Evolutionary conservation across 768 basidiomycete genomes (phyloP), one percentile per base, ranked within the genome.

Genomic region (Lactarius sanguifluus): DNA sequence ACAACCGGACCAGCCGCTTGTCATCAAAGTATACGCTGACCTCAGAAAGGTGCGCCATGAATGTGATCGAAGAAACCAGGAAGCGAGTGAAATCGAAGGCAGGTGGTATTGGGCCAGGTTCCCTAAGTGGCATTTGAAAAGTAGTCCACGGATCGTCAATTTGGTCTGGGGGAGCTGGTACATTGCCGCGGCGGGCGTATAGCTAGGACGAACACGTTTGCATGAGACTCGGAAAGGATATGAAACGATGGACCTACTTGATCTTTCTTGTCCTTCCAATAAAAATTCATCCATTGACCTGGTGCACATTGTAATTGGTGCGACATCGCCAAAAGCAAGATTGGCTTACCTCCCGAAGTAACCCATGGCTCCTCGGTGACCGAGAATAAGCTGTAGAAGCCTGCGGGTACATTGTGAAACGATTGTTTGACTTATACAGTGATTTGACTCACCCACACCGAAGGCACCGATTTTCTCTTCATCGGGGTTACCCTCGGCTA

Each of bases 391-490:
- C 89, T 89, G 72, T 92, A 92, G 75, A 92, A 90, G 6, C 88
- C 86, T 86, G 55, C 40, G 16, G 47, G 54, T 15, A 32, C 3
- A 67, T 1, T 62, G 38, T 28, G 25, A 32, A 36, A 36, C 38
- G 56, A 40, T 10, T 5, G 7, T 58, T 12, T 41, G 13, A 15
- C 41, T 38, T 18, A 28, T 7, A 18, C 5, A 28, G 20, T 18
- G 28, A 34, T 4, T 32, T 41, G 13, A 61, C 84, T 63, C 65
- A 85, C 89, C 89, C n/a, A 92, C 91, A 64, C 91, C 92, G 71
- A 94, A 94, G n/a, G 94, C 94, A 16, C 96, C 96, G 57, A 98
- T 94, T 80, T 94, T 95, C 76, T 90, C 87, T 75, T 96, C 92
- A 70, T 95, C 91, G 0, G 95, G 95, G 74, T 98, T 97, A 0